Evolutionary conservation across 2,329 filamentous ascomycete species (phyloP).

Genomic region (Teratosphaeria viscida): DNA sequence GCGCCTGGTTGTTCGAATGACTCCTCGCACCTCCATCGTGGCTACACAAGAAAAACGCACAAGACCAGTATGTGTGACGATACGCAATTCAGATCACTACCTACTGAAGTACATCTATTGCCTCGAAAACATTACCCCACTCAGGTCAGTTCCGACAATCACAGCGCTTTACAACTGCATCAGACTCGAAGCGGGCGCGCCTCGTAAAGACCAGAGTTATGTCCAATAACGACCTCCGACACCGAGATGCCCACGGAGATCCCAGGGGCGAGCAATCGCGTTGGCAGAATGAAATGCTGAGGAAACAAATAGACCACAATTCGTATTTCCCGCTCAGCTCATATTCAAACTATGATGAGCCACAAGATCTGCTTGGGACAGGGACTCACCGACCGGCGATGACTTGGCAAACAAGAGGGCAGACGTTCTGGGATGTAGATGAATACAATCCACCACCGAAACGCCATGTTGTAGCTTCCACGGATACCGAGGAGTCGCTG

Average conservation of each 20-base stretch:
- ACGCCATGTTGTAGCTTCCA: neutral
- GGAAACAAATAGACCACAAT: neutral
- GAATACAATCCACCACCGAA: constrained; percentile 3
- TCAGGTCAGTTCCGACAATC: neutral
- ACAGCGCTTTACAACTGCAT: neutral
- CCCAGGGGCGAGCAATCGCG: too few relatives aligned
- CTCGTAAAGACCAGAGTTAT: neutral
- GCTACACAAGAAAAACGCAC: too few relatives aligned
- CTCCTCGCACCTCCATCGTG: neutral
- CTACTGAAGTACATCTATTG: neutral
- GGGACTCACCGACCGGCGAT: neutral
- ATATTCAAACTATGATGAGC: neutral
- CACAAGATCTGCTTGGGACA: neutral
- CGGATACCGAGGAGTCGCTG: neutral
- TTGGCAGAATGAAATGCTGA: neutral
- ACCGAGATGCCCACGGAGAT: neutral
- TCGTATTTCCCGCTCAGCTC: neutral
- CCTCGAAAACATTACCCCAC: neutral
- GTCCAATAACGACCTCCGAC: neutral
- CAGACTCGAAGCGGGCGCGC: neutral
- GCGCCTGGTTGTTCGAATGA: neutral
- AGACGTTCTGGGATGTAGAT: neutral
- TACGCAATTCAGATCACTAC: too few relatives aligned
- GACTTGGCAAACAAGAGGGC: neutral
- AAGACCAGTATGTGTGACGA: too few relatives aligned